phyloP scores from a whole-genome alignment of 2,329 filamentous ascomycete genomes.

The Setomelanomma holmii region DNA sequence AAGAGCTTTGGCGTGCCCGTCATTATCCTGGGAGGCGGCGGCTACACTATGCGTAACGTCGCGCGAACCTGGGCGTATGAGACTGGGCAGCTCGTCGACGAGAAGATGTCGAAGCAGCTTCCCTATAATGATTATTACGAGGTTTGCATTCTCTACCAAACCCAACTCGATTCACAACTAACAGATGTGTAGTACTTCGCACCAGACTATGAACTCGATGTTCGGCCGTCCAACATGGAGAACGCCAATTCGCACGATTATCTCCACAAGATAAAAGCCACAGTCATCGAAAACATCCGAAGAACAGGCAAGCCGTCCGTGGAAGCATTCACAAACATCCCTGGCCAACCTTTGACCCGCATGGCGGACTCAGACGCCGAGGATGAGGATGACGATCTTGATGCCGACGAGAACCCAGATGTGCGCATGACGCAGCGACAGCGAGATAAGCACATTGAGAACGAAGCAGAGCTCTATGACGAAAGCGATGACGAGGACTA shows the following conservation, averaged over 20 bases:
- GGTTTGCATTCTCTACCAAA: conserved; percentile 47
- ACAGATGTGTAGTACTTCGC: conserved; percentile 65
- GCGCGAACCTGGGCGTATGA: conserved; percentile 70
- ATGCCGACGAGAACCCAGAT: conserved; percentile 88
- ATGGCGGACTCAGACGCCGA: conserved; percentile 71
- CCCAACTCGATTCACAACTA: conserved; percentile 4
- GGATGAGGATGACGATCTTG: conserved; percentile 69
- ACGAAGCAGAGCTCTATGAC: conserved; percentile 75
- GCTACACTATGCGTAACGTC: conserved; percentile 73
- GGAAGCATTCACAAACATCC: conserved; percentile 60
- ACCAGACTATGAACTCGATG: conserved; percentile 73
- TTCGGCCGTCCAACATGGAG: conserved; percentile 75
- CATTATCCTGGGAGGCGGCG: conserved; percentile 70
- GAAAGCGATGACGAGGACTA: conserved; percentile 90
- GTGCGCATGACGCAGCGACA: conserved; percentile 79
- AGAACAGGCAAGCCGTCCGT: conserved; percentile 67
- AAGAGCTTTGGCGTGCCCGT: conserved; percentile 72
- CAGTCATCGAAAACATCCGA: conserved; percentile 71
- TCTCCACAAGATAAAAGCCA: conserved; percentile 70
- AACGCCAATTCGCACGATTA: conserved; percentile 74
- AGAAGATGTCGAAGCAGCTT: conserved; percentile 80
- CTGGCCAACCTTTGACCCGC: conserved; percentile 62
- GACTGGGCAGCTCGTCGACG: conserved; percentile 80
- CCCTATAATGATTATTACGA: conserved; percentile 98
- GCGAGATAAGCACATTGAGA: conserved; percentile 79